These are phyloP conservation scores for Salvia splendens DNA, from an alignment of 257 asterid genomes.

Conservation along the genomic window DNA sequence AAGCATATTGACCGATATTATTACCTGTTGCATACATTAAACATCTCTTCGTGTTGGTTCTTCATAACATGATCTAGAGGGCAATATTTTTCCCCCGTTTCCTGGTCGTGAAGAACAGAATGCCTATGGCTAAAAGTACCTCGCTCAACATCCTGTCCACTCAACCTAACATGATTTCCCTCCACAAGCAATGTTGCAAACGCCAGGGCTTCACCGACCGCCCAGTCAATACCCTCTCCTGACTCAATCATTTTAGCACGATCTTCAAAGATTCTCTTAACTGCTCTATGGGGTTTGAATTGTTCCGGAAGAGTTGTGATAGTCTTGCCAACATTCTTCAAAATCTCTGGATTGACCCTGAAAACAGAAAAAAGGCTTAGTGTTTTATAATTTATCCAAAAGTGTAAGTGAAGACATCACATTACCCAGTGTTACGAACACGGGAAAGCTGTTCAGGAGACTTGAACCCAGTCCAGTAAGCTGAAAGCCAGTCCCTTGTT, in stretches of 20 bases:
- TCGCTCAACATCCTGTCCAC: conserved; percentile 99
- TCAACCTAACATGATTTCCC: conserved; percentile 97
- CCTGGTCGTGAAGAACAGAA: conserved; percentile 89
- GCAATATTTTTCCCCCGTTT: conserved; percentile 80
- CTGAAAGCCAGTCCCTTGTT: conserved; percentile 98
- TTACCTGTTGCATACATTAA: conserved; percentile 97
- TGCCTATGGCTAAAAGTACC: conserved; percentile 99
- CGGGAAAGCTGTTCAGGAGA: conserved; percentile 95
- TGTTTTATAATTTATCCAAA: conserved; percentile 19
- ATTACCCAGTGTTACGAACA: conserved; percentile 84
- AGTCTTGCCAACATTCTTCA: conserved; percentile 90
- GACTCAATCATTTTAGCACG: conserved; percentile 93
- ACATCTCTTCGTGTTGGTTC: conserved; percentile 94
- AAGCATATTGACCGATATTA: conserved; percentile 21
- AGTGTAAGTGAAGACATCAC: conserved; percentile 1
- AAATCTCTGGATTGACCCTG: conserved; percentile 91
- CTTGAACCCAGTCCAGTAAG: conserved; percentile 91
- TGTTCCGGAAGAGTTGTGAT: conserved; percentile 76
- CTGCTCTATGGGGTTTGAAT: conserved; percentile 84
- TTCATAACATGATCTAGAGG: conserved; percentile 89
- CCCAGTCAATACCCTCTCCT: conserved; percentile 99
- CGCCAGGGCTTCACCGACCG: conserved; percentile 94
- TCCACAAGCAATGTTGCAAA: conserved; percentile 93
- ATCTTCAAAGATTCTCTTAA: conserved; percentile 77
- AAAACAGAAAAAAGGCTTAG: conserved; percentile 21